phyloP scores from a whole-genome alignment of 257 asterid species.

The Solanum paucissectum region DNA sequence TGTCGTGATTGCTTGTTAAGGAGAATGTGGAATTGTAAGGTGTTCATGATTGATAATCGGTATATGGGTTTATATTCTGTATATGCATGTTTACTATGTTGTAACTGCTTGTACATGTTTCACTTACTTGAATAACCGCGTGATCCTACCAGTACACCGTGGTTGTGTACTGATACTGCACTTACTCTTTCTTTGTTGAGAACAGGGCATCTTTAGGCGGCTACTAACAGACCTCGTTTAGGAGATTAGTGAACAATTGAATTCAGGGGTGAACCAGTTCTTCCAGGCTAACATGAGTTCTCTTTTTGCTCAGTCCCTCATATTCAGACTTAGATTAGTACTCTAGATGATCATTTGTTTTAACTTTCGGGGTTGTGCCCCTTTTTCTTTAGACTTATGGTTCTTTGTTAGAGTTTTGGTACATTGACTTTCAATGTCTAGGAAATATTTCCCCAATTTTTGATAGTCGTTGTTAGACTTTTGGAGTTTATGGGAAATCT shows the following conservation, averaged over 20 bases:
- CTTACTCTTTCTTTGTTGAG: too few species aligned
- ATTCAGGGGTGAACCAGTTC: neutral
- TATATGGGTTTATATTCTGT: neutral
- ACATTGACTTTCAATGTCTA: neutral
- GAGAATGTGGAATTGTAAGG: neutral
- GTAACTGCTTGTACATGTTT: neutral
- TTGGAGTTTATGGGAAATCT: neutral
- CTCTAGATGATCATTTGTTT: neutral
- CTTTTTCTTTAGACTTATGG: neutral
- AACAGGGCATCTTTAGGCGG: neutral
- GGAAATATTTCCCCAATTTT: too few species aligned
- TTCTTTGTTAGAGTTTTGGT: neutral
- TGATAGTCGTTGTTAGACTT: neutral
- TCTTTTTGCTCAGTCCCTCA: neutral
- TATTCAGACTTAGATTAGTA: neutral
- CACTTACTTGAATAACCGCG: neutral
- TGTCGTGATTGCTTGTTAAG: neutral
- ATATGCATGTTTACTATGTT: neutral
- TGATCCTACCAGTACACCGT: neutral
- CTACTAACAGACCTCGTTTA: neutral
- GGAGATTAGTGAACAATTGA: neutral
- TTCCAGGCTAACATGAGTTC: neutral
- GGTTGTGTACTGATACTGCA: neutral
- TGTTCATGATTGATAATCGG: too few species aligned
- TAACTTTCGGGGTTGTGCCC: neutral